These are phyloP conservation scores for Vitis hybrid DNA, from an alignment of 177 flowering plant species.

Conservation along the genomic window DNA sequence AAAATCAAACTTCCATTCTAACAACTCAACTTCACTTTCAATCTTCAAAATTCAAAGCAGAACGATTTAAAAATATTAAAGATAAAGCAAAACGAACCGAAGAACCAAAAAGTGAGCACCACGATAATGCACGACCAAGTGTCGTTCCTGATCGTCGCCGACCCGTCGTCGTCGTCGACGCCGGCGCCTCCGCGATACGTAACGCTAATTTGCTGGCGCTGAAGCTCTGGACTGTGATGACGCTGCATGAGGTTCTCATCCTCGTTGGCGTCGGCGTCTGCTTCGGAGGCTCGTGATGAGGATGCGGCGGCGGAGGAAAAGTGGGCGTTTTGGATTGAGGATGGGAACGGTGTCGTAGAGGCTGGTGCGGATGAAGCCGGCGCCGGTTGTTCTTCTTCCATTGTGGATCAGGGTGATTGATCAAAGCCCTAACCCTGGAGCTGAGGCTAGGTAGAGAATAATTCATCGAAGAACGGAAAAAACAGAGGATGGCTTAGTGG, in stretches of 20 bases:
- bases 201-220: constrained; percentile 10
- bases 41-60: background rate
- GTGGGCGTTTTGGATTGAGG: background rate
- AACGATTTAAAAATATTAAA: background rate
- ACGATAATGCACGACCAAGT: constrained; percentile 39
- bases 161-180: constrained; percentile 12
- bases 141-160: constrained; percentile 26
- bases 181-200: constrained; percentile 1
- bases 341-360: constrained; percentile 1
- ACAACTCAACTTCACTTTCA: background rate
- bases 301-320: constrained; percentile 10
- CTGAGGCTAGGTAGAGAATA: background rate
- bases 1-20: background rate
- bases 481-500: too few relatives aligned
- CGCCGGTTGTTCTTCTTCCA: constrained; percentile 8
- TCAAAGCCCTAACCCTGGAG: constrained; percentile 8
- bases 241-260: constrained; percentile 4
- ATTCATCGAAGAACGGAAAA: constrained; percentile 13
- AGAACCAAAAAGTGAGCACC: constrained; percentile 46
- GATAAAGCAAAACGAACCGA: constrained; percentile 25
- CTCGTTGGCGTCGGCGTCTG: background rate
- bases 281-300: constrained; percentile 16
- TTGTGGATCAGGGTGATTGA: background rate
- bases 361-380: background rate
- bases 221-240: constrained; percentile 9